Evolutionary conservation across 176 grass and related monocot species (phyloP), one percentile per base, ranked within the genome.

Genomic region (Raddia distichophylla): DNA sequence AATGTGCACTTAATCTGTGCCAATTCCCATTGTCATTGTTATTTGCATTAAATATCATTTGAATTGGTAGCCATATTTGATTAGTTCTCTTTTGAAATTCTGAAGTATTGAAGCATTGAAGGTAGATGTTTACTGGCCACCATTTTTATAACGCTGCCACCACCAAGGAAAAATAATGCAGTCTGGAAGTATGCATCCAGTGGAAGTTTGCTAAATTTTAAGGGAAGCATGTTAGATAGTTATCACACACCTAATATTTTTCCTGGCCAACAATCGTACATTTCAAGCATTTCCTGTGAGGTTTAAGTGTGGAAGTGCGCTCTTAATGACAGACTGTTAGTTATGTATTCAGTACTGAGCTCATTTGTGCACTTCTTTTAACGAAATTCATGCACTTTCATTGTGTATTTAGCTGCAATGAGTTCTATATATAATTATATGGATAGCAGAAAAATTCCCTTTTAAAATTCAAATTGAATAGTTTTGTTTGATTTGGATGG

Each of bases 231-330:
- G 20, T 1, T 51, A 66, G 37, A 34, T 83, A 35, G 42, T 19
- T 77, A 62, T 27, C 18, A 3, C 8, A 17, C 61, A 75, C 60
- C 9, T 52, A 52, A 68, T 20, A 69, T 69, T 46, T 44, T 78
- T 54, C 33, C 10, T 80, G 83, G 44, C 8, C 11, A 37, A 12
- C 14, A 20, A 12, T 6, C 9, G 20, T 42, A 18, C 63, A 15
- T 68, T 65, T 40, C 64, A 67, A 55, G 34, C 63, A 55, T 80
- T 55, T 80, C 18, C 43, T 55, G 63, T 67, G 77, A 79, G 10
- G n/a, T n/a, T n/a, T n/a, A n/a, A n/a, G 50, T 79, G 32, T 27
- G 37, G 9, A 32, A 63, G 12, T 7, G n/a, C 7, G 27, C 8
- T 43, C 12, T 77, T 70, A 3, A 35, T 71, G 42, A 59, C 20